phyloP scores from a whole-genome alignment of 192 early-diverging fungal species.

The Entomortierella beljakovae region DNA sequence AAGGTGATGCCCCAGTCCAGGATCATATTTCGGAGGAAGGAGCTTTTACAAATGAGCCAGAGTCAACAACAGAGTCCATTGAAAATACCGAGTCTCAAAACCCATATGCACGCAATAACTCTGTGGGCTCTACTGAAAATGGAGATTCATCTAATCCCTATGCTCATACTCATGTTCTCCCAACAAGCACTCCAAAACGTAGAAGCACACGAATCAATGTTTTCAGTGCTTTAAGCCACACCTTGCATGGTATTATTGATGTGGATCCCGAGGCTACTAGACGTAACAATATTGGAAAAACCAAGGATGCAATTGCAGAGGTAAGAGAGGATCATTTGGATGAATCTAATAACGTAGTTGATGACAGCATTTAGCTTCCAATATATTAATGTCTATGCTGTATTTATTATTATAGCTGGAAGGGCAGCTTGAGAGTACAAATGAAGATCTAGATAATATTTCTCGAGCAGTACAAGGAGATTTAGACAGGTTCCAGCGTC shows the following conservation, averaged over 20 bases:
- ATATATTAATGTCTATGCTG: no score
- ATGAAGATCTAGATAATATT: constrained; percentile 77
- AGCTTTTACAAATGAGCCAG: constrained; percentile 32
- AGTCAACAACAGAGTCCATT: constrained; percentile 6
- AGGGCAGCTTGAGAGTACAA: constrained; percentile 78
- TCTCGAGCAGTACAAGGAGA: constrained; percentile 89
- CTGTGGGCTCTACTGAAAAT: constrained; percentile 9
- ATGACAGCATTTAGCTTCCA: not conserved
- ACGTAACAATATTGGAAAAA: constrained; percentile 88
- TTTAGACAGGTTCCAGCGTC: constrained; percentile 93
- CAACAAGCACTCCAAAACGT: constrained; percentile 24
- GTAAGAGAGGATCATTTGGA: constrained; percentile 36
- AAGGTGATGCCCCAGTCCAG: not conserved
- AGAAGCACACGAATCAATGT: constrained; percentile 61
- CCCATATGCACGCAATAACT: constrained; percentile 32
- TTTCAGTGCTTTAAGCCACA: constrained; percentile 71
- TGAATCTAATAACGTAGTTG: no score
- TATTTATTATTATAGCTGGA: constrained; percentile 68
- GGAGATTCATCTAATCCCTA: constrained; percentile 35
- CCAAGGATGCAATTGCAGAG: constrained; percentile 80
- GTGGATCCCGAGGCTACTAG: constrained; percentile 93
- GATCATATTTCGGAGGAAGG: constrained; percentile 39
- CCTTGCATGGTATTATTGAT: constrained; percentile 94
- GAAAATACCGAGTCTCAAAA: constrained; percentile 6
- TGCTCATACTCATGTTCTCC: constrained; percentile 25